Percentiles rank a stretch among this genome's conserved stretches.
These are phyloP conservation scores for Botrytis byssoidea DNA, from an alignment of 2,329 filamentous ascomycete genomes.

Conservation along the genomic window DNA sequence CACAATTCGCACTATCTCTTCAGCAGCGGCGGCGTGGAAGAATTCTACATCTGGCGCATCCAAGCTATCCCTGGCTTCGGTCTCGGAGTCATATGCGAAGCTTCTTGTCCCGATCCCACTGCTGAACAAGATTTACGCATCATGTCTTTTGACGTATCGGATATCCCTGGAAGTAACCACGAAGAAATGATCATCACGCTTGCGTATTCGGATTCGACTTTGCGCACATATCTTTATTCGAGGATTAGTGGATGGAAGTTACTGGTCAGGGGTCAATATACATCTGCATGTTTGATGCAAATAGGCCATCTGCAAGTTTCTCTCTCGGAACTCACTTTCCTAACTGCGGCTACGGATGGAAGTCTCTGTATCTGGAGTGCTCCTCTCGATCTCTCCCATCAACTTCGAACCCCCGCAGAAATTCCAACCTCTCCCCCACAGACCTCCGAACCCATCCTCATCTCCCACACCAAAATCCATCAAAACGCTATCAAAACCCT, in stretches of 20 bases:
- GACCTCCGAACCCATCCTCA: constrained; percentile 13
- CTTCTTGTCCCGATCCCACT: constrained; percentile 51
- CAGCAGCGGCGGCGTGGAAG: constrained; percentile 83
- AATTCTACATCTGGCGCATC: constrained; percentile 79
- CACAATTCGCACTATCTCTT: constrained; percentile 66
- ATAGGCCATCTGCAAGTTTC: constrained; percentile 43
- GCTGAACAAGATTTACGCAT: constrained; percentile 69
- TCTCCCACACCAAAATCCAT: constrained; percentile 55
- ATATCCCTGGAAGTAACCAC: constrained; percentile 18
- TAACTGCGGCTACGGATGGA: constrained; percentile 82
- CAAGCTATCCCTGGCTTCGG: constrained; percentile 51
- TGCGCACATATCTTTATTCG: constrained; percentile 58
- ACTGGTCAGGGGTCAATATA: constrained; percentile 59
- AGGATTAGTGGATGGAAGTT: constrained; percentile 46
- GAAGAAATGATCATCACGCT: constrained; percentile 53
- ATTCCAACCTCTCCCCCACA: neutral
- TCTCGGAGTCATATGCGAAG: constrained; percentile 58
- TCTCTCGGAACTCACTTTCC: constrained; percentile 43
- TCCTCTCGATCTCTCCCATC: neutral
- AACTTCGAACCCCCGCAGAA: neutral
- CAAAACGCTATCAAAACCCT: constrained; percentile 77
- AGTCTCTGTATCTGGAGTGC: constrained; percentile 62
- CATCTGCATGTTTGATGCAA: constrained; percentile 74
- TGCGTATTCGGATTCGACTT: constrained; percentile 78
- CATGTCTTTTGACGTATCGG: constrained; percentile 67